Percentiles rank a stretch among this genome's conserved stretches.
phyloP scores from a whole-genome alignment of 2,329 filamentous ascomycete genomes.

The Aspergillus sp. region DNA sequence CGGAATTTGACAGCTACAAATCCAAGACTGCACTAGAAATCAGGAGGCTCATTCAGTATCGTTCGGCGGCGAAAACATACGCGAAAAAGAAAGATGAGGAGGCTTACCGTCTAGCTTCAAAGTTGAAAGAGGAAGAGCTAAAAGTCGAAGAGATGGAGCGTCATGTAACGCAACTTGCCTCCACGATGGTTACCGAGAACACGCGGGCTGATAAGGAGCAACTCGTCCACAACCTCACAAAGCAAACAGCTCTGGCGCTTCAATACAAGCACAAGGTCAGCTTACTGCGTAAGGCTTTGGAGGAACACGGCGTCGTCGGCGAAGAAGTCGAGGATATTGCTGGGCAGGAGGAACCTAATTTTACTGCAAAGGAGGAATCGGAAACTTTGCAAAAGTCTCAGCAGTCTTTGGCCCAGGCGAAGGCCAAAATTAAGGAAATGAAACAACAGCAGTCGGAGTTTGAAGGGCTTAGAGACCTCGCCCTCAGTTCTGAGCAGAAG shows the following conservation, averaged over 20 bases:
- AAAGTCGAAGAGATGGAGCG: slow-evolving; percentile 46
- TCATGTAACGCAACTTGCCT: slow-evolving; percentile 43
- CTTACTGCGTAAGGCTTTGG: slow-evolving; percentile 36
- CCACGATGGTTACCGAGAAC: slow-evolving; percentile 36
- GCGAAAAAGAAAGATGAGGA: slow-evolving; percentile 60
- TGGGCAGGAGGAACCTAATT: slow-evolving; percentile 22
- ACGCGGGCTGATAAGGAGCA: slow-evolving; percentile 38
- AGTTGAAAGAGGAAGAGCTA: slow-evolving; percentile 52
- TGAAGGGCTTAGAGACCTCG: slow-evolving; percentile 34
- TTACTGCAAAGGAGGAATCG: slow-evolving; percentile 16
- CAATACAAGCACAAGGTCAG: slow-evolving; percentile 46
- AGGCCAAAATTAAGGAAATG: slow-evolving; percentile 35
- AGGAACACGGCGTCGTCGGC: slow-evolving; percentile 40
- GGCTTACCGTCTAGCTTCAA: slow-evolving; percentile 51
- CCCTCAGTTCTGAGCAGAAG: slow-evolving; percentile 41
- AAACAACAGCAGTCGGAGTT: slow-evolving; percentile 33
- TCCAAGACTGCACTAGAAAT: slow-evolving; percentile 59
- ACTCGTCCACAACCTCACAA: slow-evolving; percentile 42
- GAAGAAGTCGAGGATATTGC: slow-evolving; percentile 21
- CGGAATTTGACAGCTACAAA: slow-evolving; percentile 59
- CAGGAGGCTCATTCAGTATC: slow-evolving; percentile 60
- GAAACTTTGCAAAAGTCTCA: slow-evolving; percentile 34
- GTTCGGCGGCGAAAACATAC: slow-evolving; percentile 58
- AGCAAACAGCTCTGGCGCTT: slow-evolving; percentile 45
- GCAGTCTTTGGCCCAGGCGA: slow-evolving; percentile 35